Evolutionary conservation across 768 basidiomycete genomes (phyloP).

Genomic region (Melanogaster broomeanus): DNA sequence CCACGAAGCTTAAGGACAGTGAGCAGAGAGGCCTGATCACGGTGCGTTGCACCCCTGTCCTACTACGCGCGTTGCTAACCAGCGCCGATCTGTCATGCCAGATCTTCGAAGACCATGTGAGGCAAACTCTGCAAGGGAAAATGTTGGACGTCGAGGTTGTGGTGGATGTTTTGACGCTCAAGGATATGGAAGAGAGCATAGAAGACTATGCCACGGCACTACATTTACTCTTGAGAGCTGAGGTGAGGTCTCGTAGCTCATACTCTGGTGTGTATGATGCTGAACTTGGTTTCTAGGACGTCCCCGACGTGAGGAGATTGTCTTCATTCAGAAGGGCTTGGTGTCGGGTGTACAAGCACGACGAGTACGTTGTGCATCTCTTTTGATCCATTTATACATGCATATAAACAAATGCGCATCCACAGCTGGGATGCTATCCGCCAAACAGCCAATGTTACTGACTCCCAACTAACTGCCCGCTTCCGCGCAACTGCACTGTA

Average conservation of each 20-base stretch:
- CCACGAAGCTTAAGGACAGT: slow-evolving; percentile 37
- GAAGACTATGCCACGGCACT: slow-evolving; percentile 72
- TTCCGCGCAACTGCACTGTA: slow-evolving; percentile 77
- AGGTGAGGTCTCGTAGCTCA: slow-evolving; percentile 38
- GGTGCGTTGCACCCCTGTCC: slow-evolving; percentile 18
- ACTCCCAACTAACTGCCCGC: slow-evolving; percentile 72
- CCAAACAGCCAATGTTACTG: slow-evolving; percentile 73
- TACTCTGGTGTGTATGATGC: background rate
- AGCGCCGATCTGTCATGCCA: slow-evolving; percentile 25
- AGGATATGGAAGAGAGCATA: slow-evolving; percentile 64
- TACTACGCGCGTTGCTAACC: background rate
- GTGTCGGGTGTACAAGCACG: slow-evolving; percentile 86
- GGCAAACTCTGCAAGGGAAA: slow-evolving; percentile 71
- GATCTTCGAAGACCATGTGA: slow-evolving; percentile 72
- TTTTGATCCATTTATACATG: background rate
- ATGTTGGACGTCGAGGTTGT: slow-evolving; percentile 76
- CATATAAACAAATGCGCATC: background rate
- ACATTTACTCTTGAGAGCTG: slow-evolving; percentile 58
- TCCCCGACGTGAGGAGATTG: slow-evolving; percentile 68
- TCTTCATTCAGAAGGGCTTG: slow-evolving; percentile 78
- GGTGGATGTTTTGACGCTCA: slow-evolving; percentile 82
- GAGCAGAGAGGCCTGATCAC: slow-evolving; percentile 52
- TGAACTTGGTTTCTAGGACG: slow-evolving; percentile 42
- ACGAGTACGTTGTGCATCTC: slow-evolving; percentile 64
- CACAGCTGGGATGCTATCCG: slow-evolving; percentile 77